Evolutionary conservation across 2,329 filamentous ascomycete genomes (phyloP), one percentile per base, ranked within the genome.

Genomic region (Ophiosphaerella narmari): DNA sequence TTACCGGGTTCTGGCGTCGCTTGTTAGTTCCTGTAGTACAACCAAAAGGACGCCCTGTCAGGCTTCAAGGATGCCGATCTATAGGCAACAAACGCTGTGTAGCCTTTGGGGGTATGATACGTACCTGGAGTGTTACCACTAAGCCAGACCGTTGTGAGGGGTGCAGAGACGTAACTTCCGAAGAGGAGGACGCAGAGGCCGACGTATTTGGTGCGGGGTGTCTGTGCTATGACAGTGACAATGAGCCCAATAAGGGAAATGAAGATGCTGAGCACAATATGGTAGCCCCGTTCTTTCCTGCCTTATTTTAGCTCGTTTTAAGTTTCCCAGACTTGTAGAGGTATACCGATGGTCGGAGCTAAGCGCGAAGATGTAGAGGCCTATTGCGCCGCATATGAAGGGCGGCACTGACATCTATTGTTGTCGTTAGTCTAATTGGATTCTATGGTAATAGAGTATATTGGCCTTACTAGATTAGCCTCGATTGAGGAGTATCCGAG

Each of bases 381-480:
- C 68, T 4, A 78, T 50, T 12, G 78, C 77, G 1, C 78, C 78
- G 1, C 75, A 74, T 4, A 77, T 65, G 32, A 80, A 80, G 0
- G 78, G 78, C 1, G 77, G 75, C 2, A 80, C 77, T 3, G 77
- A 80, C 62, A 75, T 77, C 16, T 59, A 6, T 11, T 11, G 26
- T 29, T 29, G 18, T 29, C 11, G 26, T 29, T 11, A 16, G n/a
- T 16, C 34, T 21, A 12, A 31, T 33, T 1, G 29, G 7, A 12
- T 42, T 34, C 32, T 18, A 23, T 23, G 7, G 4, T 7, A 4
- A 12, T 14, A 12, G 7, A 9, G 6, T 18, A 33, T 7, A 33
- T 1, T 31, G 12, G 13, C 29, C 39, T 36, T 50, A 60, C 60
- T 46, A 63, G 24, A 18, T 64, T 63, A n/a, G 61, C 54, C 13